Evolutionary conservation across 2,329 filamentous ascomycete species (phyloP).

Genomic region (Trichophaea hybrida): DNA sequence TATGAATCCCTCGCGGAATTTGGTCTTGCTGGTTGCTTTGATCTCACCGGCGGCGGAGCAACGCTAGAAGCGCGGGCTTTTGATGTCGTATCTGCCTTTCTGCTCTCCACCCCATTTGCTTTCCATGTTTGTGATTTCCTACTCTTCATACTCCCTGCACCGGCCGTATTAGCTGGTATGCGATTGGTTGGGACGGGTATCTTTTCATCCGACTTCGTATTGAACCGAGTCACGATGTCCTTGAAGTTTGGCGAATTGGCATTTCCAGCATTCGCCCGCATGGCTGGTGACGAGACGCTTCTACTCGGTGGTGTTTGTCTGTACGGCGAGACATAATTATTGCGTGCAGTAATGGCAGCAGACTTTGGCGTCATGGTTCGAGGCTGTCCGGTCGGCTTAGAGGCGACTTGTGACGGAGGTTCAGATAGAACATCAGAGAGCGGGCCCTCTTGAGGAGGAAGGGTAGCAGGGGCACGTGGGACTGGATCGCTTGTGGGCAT

Average conservation of each 20-base stretch:
- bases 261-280: background rate
- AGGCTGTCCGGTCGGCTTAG: background rate
- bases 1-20: background rate
- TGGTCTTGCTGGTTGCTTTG: background rate
- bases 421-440: slow-evolving; percentile 11
- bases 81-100: background rate
- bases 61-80: background rate
- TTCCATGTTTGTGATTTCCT: slow-evolving; percentile 19
- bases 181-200: slow-evolving; percentile 22
- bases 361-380: slow-evolving; percentile 15
- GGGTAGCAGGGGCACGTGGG: slow-evolving; percentile 12
- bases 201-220: slow-evolving; percentile 22
- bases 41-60: background rate
- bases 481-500: slow-evolving; percentile 22
- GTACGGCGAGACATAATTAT: slow-evolving; percentile 23
- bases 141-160: slow-evolving; percentile 9
- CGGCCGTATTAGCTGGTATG: slow-evolving; percentile 18
- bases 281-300: slow-evolving; percentile 18
- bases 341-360: slow-evolving; percentile 17
- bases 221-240: slow-evolving; percentile 23
- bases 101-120: slow-evolving; percentile 13
- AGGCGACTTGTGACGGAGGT: slow-evolving; percentile 6
- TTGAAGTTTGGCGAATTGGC: slow-evolving; percentile 20
- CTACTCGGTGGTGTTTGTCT: slow-evolving; percentile 14
- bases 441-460: slow-evolving; percentile 13